A percentile compares a stretch with the other conserved stretches of the same genome.
Evolutionary conservation across 495 filamentous ascomycete species (phyloP).

Genomic region (Podospora tetraspora): DNA sequence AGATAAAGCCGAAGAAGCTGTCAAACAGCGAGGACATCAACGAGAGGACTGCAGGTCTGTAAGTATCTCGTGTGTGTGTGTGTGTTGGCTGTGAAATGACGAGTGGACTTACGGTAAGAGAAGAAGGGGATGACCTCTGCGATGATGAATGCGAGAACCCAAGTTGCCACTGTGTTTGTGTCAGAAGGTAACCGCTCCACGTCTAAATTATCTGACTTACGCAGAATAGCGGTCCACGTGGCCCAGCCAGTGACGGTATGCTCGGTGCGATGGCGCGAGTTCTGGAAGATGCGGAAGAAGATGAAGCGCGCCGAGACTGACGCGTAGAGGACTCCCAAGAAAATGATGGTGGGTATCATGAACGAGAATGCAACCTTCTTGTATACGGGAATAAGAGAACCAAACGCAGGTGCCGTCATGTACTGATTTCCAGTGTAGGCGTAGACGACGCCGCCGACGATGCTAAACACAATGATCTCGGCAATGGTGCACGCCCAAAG

Average conservation of each 20-base stretch:
- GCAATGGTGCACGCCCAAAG: slow-evolving; percentile 81
- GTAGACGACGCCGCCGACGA: slow-evolving; percentile 72
- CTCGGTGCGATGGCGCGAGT: slow-evolving; percentile 66
- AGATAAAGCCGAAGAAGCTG: slow-evolving; percentile 90
- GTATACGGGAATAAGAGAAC: slow-evolving; percentile 64
- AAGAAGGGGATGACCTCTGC: slow-evolving; percentile 91
- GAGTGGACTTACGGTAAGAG: slow-evolving; percentile 49
- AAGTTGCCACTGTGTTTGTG: slow-evolving; percentile 50
- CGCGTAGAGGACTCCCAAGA: slow-evolving; percentile 81
- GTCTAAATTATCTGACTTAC: slow-evolving; percentile 19
- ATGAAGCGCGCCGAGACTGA: slow-evolving; percentile 83
- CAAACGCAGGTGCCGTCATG: slow-evolving; percentile 75
- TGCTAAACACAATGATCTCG: slow-evolving; percentile 73
- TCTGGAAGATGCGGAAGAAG: slow-evolving; percentile 77
- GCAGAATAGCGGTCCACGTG: slow-evolving; percentile 66
- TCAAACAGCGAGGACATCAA: slow-evolving; percentile 89
- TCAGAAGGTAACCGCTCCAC: not conserved
- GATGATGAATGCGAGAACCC: slow-evolving; percentile 76
- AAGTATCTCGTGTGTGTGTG: slow-evolving; percentile 8
- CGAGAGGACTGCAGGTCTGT: slow-evolving; percentile 50
- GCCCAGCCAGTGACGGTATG: slow-evolving; percentile 81
- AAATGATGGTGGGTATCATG: slow-evolving; percentile 89
- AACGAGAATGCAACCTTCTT: slow-evolving; percentile 85
- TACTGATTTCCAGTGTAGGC: slow-evolving; percentile 80
- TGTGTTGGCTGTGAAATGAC: no score